Conservation (phyloP, 2,329 filamentous ascomycete species). For the Bipolaris gigantea region DNA sequence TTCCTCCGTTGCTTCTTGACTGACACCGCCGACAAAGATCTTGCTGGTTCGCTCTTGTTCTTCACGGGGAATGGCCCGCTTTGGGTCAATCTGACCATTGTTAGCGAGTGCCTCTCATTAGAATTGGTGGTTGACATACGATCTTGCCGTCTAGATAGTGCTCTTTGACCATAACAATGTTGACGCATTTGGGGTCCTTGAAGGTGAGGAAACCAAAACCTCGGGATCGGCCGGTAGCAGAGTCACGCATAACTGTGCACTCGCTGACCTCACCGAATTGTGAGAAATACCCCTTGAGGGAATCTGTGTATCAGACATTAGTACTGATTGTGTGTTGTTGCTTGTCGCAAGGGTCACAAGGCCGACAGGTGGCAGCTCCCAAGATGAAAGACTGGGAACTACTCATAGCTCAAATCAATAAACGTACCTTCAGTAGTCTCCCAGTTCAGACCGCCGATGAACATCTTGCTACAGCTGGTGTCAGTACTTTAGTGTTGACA, state of each 20-base stretch:
- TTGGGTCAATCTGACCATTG: constrained; percentile 83
- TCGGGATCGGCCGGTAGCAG: constrained; percentile 86
- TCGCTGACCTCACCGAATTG: constrained; percentile 97
- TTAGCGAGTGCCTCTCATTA: constrained; percentile 21
- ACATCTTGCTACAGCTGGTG: constrained; percentile 79
- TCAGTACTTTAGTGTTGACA: constrained; percentile 18
- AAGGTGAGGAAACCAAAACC: constrained; percentile 98
- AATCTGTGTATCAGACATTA: constrained; percentile 63
- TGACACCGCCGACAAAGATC: constrained; percentile 97
- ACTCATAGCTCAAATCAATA: not conserved
- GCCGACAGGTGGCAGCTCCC: not conserved
- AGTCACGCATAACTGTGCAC: constrained; percentile 99
- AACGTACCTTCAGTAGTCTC: constrained; percentile 95
- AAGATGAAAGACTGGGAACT: not conserved
- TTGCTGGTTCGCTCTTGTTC: constrained; percentile 98
- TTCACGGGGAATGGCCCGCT: constrained; percentile 93
- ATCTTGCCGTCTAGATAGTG: constrained; percentile 98
- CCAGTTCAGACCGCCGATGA: constrained; percentile 98
- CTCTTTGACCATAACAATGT: constrained; percentile 99
- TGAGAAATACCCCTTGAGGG: constrained; percentile 93
- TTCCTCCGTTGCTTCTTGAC: constrained; percentile 92
- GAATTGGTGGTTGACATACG: constrained; percentile 59
- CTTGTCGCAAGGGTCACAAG: not conserved
- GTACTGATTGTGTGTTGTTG: not conserved
- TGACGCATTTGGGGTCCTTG: constrained; percentile 95